Evolutionary conservation across 2,329 filamentous ascomycete species (phyloP), one percentile per base, ranked within the genome.

Genomic region (Colletotrichum simmondsii): DNA sequence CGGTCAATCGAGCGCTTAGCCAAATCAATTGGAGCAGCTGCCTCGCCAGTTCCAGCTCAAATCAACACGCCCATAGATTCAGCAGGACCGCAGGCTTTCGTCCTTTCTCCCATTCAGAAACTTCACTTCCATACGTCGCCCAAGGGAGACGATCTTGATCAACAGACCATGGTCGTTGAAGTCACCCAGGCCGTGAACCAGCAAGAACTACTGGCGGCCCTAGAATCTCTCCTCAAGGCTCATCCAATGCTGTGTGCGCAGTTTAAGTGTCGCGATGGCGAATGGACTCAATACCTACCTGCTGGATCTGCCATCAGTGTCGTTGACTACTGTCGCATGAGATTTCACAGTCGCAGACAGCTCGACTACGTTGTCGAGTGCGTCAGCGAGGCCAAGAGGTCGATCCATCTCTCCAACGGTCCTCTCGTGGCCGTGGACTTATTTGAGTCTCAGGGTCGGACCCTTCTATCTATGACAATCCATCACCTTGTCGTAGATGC

Each of bases 401-500:
- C 70, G 5, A 32, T 72, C 5, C 14, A 60, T 42, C 6, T 72
- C 10, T 7, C 14, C 7, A 12, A 26, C 1, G 70, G 70, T 4
- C 65, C 70, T 3, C 26, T 72, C 0, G 12, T 59, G 2, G 70
- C 58, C 1, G 10, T 69, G 0, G 70, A 72, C 46, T 42, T 69
- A 14, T 72, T 72, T 1, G 46, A 64, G 22, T 46, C 65, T 2
- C 7, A 14, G 3, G 30, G 37, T 3, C 59, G 75, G 12, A 80
- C 80, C 32, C 35, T 77, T 1, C 57, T 83, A 0, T 81, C 79
- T 3, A 62, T 85, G 6, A 76, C 79, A 3, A 81, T 78, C 1
- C 83, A 84, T 10, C 83, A 85, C 64, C 76, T 84, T 0, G 78
- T 83, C 0, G 79, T 87, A 12, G 85, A 87, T 66, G 74, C 86